Percentiles rank a stretch among this genome's conserved stretches.
phyloP scores from a whole-genome alignment of 179 eudicot species.

The Sideroxylon spinosum region DNA sequence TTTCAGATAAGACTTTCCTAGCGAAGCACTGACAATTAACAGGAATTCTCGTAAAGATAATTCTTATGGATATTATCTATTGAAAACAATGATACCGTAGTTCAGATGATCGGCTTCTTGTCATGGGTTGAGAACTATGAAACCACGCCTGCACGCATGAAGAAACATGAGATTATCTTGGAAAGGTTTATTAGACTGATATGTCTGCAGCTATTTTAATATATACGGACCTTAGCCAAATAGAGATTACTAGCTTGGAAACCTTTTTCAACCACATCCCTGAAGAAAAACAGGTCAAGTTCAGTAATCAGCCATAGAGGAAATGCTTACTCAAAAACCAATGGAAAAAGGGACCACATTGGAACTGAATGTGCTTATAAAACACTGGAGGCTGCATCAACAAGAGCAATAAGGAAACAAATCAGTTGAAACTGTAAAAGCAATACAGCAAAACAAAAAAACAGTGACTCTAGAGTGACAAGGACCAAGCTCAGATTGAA shows the following conservation, averaged over 20 bases:
- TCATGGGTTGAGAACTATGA: slow-evolving; percentile 59
- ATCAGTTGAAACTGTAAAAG: neutral
- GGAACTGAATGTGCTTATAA: neutral
- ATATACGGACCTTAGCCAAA: slow-evolving; percentile 44
- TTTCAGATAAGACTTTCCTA: neutral
- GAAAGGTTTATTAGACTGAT: neutral
- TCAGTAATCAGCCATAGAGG: slow-evolving; percentile 3
- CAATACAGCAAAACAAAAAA: neutral
- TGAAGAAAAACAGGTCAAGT: slow-evolving; percentile 12
- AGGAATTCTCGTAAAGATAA: neutral
- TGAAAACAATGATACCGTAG: slow-evolving; percentile 31
- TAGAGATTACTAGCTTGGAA: slow-evolving; percentile 38
- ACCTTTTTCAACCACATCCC: slow-evolving; percentile 34
- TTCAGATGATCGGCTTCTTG: slow-evolving; percentile 59
- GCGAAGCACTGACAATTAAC: neutral
- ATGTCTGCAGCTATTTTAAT: neutral
- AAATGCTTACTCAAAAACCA: neutral
- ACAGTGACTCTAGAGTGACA: neutral
- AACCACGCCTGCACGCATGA: slow-evolving; percentile 44
- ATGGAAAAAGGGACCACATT: neutral
- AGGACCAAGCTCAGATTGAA: neutral
- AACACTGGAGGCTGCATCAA: neutral
- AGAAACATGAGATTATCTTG: slow-evolving; percentile 7
- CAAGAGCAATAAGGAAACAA: neutral
- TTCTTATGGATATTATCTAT: neutral